Evolutionary conservation across 768 basidiomycete species (phyloP), one percentile per base, ranked within the genome.

Genomic region (Tremella mesenterica): DNA sequence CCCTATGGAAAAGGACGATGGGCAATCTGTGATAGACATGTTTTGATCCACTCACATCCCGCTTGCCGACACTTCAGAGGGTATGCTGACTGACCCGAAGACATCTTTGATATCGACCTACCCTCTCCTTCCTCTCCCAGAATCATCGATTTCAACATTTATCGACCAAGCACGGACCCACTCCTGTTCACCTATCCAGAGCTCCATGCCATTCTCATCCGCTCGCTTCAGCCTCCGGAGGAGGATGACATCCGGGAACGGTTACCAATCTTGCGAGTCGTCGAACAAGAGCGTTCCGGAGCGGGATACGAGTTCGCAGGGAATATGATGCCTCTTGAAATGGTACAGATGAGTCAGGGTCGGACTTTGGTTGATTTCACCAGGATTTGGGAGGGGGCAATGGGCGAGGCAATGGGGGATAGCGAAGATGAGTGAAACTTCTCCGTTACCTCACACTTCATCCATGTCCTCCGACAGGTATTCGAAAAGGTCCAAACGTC

Each of bases 241-340:
- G 51, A 46, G 3, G 23, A 25, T 31, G 28, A 48, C 29, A 29
- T 26, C 9, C 26, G 31, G 23, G 16, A 34, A 23, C 51, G 58
- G 44, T 36, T 70, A 20, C 71, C 71, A 0, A 55, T 63, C 8
- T 50, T 73, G 18, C 54, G 48, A 18, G 81, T 85, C 33, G 83
- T 93, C 49, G 83, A 93, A 70, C 86, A 86, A 0, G 78, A 78
- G 1, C 83, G 82, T 0, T 75, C 75, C 14, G 76, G 79, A 30
- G 86, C 83, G 57, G 81, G 83, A 1, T 92, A 92, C 1, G 75
- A 79, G 0, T 76, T 86, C 67, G 85, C 85, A 59, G 86, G 87
- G 71, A 93, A 90, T 64, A 92, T 90, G 84, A 78, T 92, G 28
- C 93, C 92, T 8, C 79, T 89, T 44, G 92, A 97, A 64, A 87